Conservation (phyloP, 345 rosid species). For the Moricandia moricandioides region DNA sequence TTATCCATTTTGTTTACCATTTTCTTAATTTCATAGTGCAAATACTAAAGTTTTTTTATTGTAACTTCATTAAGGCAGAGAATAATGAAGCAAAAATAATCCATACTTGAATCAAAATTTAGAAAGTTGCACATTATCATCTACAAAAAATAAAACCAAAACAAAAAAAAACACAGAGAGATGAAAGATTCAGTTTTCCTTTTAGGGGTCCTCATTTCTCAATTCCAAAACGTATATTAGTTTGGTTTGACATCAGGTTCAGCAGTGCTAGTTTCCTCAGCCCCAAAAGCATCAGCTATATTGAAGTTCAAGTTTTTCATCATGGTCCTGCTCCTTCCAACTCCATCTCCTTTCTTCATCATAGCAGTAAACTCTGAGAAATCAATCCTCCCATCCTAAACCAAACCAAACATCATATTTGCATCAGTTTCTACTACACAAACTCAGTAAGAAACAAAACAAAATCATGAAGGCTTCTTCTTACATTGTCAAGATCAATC, state of each 20-base stretch:
- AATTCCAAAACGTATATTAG: conserved; percentile 12
- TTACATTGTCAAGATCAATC: conserved; percentile 90
- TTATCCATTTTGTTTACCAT: not conserved
- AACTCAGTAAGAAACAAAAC: conserved; percentile 15
- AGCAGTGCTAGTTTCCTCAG: conserved; percentile 25
- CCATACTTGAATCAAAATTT: not conserved
- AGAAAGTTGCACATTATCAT: not conserved
- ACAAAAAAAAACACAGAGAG: not conserved
- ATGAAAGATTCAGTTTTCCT: conserved; percentile 4
- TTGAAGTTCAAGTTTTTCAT: conserved; percentile 69
- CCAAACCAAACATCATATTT: not conserved
- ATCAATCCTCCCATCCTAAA: conserved; percentile 85
- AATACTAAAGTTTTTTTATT: not conserved
- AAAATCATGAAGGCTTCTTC: conserved; percentile 20
- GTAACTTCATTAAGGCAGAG: not conserved
- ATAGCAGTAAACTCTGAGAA: conserved; percentile 80
- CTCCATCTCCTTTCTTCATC: conserved; percentile 76
- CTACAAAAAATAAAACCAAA: not conserved
- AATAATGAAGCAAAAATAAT: conserved; percentile 20
- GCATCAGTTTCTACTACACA: not conserved
- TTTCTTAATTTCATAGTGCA: not conserved
- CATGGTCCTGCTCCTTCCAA: conserved; percentile 74
- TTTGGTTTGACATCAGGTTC: not conserved
- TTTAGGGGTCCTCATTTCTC: conserved; percentile 3
- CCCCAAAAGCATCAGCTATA: conserved; percentile 68